Percentiles rank a stretch among this genome's conserved stretches.
Conservation (phyloP, 306 rosid genomes). For the Quercus glauca region DNA sequence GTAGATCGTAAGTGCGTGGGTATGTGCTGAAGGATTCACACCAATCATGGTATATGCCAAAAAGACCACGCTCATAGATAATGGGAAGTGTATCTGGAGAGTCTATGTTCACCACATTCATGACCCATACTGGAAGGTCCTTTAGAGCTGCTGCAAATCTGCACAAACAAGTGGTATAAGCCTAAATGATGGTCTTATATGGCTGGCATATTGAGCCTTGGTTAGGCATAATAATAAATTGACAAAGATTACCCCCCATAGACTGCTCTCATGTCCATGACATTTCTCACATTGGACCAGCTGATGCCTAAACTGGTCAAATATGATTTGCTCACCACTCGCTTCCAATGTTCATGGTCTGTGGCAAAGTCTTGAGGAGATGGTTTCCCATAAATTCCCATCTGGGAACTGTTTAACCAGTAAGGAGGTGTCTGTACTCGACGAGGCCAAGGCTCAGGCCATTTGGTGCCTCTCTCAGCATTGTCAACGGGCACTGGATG, state of each 20-base stretch:
- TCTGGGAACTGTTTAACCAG: constrained; percentile 79
- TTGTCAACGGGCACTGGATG: constrained; percentile 56
- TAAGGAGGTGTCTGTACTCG: constrained; percentile 66
- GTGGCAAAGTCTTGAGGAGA: constrained; percentile 72
- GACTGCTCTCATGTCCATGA: constrained; percentile 92
- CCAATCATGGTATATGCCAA: constrained; percentile 96
- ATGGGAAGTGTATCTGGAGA: constrained; percentile 86
- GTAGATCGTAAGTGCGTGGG: constrained; percentile 79
- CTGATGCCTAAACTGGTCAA: constrained; percentile 64
- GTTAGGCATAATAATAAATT: neutral
- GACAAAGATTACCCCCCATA: constrained; percentile 69
- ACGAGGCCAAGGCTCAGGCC: constrained; percentile 82
- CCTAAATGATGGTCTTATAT: neutral
- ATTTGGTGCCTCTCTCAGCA: constrained; percentile 57
- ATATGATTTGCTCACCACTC: constrained; percentile 52
- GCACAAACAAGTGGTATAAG: constrained; percentile 18
- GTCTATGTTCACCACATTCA: constrained; percentile 83
- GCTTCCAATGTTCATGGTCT: constrained; percentile 80
- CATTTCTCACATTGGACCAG: constrained; percentile 79
- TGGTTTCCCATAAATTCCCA: constrained; percentile 87
- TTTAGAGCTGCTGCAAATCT: constrained; percentile 86
- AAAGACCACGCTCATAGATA: constrained; percentile 88
- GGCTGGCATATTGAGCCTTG: neutral
- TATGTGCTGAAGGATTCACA: constrained; percentile 94
- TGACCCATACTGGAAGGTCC: constrained; percentile 77